Percentiles rank a stretch among this genome's conserved stretches.
Evolutionary conservation across 192 early-diverging fungal genomes (phyloP).

Genomic region (Piromyces sp.): DNA sequence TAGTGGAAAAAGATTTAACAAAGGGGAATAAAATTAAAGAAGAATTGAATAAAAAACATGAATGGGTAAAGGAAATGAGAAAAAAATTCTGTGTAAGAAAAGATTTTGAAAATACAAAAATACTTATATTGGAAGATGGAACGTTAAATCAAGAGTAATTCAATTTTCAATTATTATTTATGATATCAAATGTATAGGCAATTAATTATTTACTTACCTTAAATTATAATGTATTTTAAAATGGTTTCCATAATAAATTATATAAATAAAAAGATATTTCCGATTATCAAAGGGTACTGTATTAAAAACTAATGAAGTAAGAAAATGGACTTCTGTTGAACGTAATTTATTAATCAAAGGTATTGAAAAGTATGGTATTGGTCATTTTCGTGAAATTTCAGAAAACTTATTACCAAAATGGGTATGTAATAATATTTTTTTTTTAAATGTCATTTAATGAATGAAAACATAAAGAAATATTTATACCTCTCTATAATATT

Average conservation of each 20-base stretch:
- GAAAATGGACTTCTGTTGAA: conserved; percentile 77
- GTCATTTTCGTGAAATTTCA: conserved; percentile 73
- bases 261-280: conserved; percentile 59
- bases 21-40: conserved; percentile 10
- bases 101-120: conserved; percentile 69
- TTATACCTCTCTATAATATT: too few species aligned
- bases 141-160: conserved; percentile 71
- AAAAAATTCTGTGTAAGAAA: conserved; percentile 64
- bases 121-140: conserved; percentile 65
- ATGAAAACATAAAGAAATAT: too few species aligned
- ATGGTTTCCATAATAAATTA: too few species aligned
- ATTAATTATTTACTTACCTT: too few species aligned
- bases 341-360: conserved; percentile 53
- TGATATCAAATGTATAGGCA: too few species aligned
- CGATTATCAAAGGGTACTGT: conserved; percentile 50
- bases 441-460: neutral
- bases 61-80: conserved; percentile 63
- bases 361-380: conserved; percentile 67
- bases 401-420: conserved; percentile 56
- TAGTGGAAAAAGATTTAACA: conserved; percentile 9
- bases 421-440: conserved; percentile 21
- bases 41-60: conserved; percentile 38
- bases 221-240: too few species aligned
- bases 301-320: conserved; percentile 25
- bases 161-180: too few species aligned